Evolutionary conservation across 352 stramenopile genomes (phyloP).

Genomic region (Pythium utonaiense): DNA sequence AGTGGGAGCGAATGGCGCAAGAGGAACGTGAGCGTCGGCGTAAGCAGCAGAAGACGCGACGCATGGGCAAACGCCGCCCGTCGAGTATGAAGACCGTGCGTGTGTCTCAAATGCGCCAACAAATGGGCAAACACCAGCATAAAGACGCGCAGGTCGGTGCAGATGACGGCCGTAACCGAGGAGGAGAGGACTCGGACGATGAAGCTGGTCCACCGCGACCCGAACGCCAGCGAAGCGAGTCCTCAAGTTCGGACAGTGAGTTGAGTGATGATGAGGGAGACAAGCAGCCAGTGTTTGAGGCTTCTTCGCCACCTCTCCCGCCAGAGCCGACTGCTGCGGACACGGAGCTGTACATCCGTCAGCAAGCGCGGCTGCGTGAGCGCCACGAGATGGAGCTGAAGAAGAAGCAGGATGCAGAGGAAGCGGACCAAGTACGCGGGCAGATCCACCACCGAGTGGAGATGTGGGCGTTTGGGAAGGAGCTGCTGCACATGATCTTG

Average conservation of each 20-base stretch:
- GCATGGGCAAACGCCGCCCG: conserved; percentile 59
- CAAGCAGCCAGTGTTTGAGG: conserved; percentile 27
- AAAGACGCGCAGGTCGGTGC: conserved; percentile 27
- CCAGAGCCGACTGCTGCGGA: conserved; percentile 67
- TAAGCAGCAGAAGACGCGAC: conserved; percentile 72
- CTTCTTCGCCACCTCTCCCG: conserved; percentile 45
- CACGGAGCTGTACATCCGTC: conserved; percentile 73
- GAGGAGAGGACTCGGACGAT: conserved; percentile 27
- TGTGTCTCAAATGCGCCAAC: conserved; percentile 81
- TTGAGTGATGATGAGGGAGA: conserved; percentile 19
- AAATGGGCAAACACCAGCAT: conserved; percentile 72
- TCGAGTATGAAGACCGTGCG: conserved; percentile 81
- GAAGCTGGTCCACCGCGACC: conserved; percentile 33
- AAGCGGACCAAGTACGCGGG: conserved; percentile 72
- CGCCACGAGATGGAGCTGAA: conserved; percentile 79
- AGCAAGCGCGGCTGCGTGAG: conserved; percentile 80
- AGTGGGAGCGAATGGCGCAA: conserved; percentile 87
- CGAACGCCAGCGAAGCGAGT: conserved; percentile 41
- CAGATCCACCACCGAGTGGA: conserved; percentile 74
- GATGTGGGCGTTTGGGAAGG: conserved; percentile 84
- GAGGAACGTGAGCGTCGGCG: conserved; percentile 79
- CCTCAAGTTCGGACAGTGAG: conserved; percentile 64
- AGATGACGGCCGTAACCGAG: conserved; percentile 1
- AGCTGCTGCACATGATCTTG: conserved; percentile 79
- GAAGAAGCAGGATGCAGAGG: conserved; percentile 74